Evolutionary conservation across 352 stramenopile genomes (phyloP), one percentile per base, ranked within the genome.

Genomic region (Pythium oligandrum): DNA sequence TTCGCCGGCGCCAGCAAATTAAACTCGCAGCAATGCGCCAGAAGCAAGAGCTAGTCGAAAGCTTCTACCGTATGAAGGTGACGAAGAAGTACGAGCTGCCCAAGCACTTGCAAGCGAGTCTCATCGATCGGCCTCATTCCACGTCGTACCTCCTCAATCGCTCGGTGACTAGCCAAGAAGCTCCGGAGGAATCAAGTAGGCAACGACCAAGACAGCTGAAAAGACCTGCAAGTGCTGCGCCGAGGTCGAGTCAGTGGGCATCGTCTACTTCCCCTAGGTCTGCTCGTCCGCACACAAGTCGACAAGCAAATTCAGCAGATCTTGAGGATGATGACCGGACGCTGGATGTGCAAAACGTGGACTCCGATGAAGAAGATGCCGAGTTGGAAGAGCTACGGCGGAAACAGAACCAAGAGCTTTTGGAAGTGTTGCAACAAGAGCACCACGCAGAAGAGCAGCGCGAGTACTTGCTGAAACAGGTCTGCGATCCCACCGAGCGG

Each of bases 21-120:
- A 85, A 90, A 48, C 71, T 84, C 46, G 62, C 63, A 36, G 76
- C 77, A 4, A 67, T 49, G 17, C 61, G 74, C 0, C 74, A 92
- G 37, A 90, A 90, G 48, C 67, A 83, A 30, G 71, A 90, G 32
- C 74, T 92, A n/a, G 50, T 92, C 3, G 75, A 90, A 9, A 86
- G 66, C 45, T 90, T 93, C 47, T 73, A 91, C 61, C 83, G 84
- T 49, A 90, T 93, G 81, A 85, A 88, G 53, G 68, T 90, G 37
- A 88, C 75, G 4, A 92, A 91, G 42, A 90, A 86, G 44, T 80
- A 80, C 30, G 64, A 85, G 40, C 44, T 90, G 2, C 75, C 77
- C 6, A 73, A 81, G 42, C 63, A 89, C 45, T 42, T 91, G 39
- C 57, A 52, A 11, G 32, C 55, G 8, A 81, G 60, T 51, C 57